A percentile compares a stretch with the other conserved stretches of the same genome.
These are phyloP conservation scores for Penicillium fimorum DNA, from an alignment of 495 filamentous ascomycete genomes.

Conservation along the genomic window DNA sequence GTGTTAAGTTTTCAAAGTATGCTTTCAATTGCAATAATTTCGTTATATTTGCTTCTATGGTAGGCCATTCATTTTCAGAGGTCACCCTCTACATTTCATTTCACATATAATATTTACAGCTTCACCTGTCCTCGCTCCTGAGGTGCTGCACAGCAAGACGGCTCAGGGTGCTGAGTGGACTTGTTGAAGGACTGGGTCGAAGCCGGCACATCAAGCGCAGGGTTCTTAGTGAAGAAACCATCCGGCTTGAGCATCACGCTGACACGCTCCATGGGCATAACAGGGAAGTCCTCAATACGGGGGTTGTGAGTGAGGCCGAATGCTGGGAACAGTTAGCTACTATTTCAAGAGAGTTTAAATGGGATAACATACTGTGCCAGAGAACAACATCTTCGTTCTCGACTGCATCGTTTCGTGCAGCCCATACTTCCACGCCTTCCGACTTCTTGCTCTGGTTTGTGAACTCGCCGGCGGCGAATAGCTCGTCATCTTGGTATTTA, in stretches of 20 bases:
- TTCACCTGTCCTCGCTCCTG: constrained; percentile 33
- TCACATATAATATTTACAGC: constrained; percentile 19
- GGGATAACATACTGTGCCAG: constrained; percentile 42
- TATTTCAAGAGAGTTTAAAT: background rate
- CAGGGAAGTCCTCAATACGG: constrained; percentile 61
- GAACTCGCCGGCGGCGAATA: constrained; percentile 81
- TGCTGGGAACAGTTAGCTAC: constrained; percentile 28
- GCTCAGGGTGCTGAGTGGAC: constrained; percentile 39
- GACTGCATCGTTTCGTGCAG: constrained; percentile 45
- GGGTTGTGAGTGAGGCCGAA: constrained; percentile 64
- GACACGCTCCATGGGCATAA: constrained; percentile 57
- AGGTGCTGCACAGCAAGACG: constrained; percentile 31
- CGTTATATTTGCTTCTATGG: background rate
- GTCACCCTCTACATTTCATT: too few relatives aligned
- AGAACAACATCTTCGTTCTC: constrained; percentile 49
- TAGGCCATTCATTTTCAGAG: background rate
- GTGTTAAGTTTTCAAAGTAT: too few relatives aligned
- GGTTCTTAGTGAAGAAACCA: constrained; percentile 76
- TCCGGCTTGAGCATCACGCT: constrained; percentile 64
- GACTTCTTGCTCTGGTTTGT: constrained; percentile 79
- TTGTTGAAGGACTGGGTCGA: constrained; percentile 40
- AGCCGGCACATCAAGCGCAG: constrained; percentile 64
- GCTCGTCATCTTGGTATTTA: constrained; percentile 72
- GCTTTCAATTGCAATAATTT: background rate
- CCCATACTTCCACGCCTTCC: constrained; percentile 41